phyloP scores from a whole-genome alignment of 2,329 filamentous ascomycete species.

The Alternaria arborescens region DNA sequence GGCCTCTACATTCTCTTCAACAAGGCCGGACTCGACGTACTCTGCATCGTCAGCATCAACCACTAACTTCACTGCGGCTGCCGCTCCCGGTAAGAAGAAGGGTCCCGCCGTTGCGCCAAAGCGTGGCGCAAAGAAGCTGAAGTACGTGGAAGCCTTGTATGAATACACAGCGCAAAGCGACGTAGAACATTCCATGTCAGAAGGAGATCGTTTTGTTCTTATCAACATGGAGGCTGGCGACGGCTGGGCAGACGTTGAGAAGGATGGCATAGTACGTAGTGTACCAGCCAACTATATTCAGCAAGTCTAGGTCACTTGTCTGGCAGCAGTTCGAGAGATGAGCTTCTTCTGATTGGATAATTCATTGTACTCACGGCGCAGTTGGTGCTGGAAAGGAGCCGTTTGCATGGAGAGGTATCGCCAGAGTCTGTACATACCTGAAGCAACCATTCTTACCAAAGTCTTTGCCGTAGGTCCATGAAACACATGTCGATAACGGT shows the following conservation, averaged over 20 bases:
- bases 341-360: constrained; percentile 12
- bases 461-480: not conserved
- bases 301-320: constrained; percentile 62
- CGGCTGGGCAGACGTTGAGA: constrained; percentile 97
- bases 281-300: constrained; percentile 95
- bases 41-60: constrained; percentile 82
- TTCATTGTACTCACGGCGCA: not conserved
- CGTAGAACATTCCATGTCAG: constrained; percentile 86
- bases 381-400: not conserved
- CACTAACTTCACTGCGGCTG: constrained; percentile 54
- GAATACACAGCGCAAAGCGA: constrained; percentile 88
- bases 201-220: constrained; percentile 91
- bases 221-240: constrained; percentile 88
- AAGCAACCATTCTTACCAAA: not conserved
- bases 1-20: constrained; percentile 45
- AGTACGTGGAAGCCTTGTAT: constrained; percentile 92
- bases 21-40: constrained; percentile 66
- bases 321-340: constrained; percentile 23
- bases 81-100: constrained; percentile 73
- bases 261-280: constrained; percentile 83
- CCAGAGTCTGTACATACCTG: constrained; percentile 17
- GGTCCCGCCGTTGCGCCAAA: constrained; percentile 90
- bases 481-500: not conserved
- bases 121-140: constrained; percentile 90
- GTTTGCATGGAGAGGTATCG: not conserved